These are phyloP conservation scores for Avicennia marina DNA, from an alignment of 257 asterid genomes.

Conservation along the genomic window DNA sequence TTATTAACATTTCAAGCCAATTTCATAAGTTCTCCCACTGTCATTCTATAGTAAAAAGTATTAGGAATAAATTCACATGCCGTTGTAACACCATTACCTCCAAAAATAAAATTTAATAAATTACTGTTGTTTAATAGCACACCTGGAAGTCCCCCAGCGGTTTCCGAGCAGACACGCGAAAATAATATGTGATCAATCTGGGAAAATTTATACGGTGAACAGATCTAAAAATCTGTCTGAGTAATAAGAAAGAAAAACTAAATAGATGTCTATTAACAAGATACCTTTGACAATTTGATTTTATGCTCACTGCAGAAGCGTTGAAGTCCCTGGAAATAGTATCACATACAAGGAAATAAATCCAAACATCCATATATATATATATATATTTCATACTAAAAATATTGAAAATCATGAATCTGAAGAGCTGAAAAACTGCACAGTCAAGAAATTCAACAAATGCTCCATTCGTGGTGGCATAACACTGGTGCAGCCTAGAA, in stretches of 20 bases:
- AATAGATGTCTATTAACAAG: background rate
- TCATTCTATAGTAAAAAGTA: background rate
- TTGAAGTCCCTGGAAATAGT: conserved; percentile 80
- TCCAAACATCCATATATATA: background rate
- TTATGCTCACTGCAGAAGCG: conserved; percentile 93
- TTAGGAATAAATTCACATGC: conserved; percentile 2
- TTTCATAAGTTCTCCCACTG: background rate
- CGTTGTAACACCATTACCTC: background rate
- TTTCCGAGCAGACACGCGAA: conserved; percentile 96
- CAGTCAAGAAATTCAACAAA: too few species aligned
- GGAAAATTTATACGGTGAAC: conserved; percentile 15
- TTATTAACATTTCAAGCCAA: background rate
- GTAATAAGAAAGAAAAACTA: background rate
- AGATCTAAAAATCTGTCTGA: background rate
- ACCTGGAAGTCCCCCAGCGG: conserved; percentile 99
- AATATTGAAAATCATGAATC: background rate
- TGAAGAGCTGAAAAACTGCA: background rate
- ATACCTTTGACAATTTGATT: conserved; percentile 89
- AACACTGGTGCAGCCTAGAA: too few species aligned
- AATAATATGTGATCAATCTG: conserved; percentile 96
- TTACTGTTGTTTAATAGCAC: conserved; percentile 7
- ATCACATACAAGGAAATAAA: background rate
- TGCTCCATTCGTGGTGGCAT: too few species aligned
- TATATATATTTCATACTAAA: background rate
- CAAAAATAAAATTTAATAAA: background rate